phyloP scores from a whole-genome alignment of 345 rosid species.

The Populus ilicifolia region DNA sequence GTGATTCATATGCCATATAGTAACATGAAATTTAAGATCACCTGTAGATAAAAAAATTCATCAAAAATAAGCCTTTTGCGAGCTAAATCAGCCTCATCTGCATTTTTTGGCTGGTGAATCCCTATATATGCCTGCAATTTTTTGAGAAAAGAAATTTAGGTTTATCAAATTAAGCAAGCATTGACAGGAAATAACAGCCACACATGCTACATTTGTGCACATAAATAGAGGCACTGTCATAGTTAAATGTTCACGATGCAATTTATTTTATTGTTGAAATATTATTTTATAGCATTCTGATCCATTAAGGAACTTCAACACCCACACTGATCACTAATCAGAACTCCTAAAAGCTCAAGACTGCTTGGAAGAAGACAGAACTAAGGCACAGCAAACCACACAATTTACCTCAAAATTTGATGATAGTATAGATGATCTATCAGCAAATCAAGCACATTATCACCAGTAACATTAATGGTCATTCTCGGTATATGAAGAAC shows the following conservation, averaged over 20 bases:
- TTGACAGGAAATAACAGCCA: not conserved
- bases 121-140: conserved; percentile 67
- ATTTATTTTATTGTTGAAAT: not conserved
- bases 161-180: not conserved
- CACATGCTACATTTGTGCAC: not conserved
- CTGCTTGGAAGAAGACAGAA: not conserved
- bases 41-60: conserved; percentile 95
- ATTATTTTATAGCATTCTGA: not conserved
- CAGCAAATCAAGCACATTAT: too few relatives aligned
- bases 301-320: not conserved
- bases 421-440: too few relatives aligned
- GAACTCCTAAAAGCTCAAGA: not conserved
- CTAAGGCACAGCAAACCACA: not conserved
- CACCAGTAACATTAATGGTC: not conserved
- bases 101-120: conserved; percentile 78
- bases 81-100: conserved; percentile 84
- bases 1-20: not conserved
- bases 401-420: not conserved
- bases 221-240: not conserved
- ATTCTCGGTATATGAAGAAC: not conserved
- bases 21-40: conserved; percentile 21
- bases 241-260: not conserved
- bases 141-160: conserved; percentile 17
- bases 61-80: conserved; percentile 91
- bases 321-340: not conserved